These are phyloP conservation scores for Sarocladium strictum DNA, from an alignment of 2,329 filamentous ascomycete species.

Conservation along the genomic window DNA sequence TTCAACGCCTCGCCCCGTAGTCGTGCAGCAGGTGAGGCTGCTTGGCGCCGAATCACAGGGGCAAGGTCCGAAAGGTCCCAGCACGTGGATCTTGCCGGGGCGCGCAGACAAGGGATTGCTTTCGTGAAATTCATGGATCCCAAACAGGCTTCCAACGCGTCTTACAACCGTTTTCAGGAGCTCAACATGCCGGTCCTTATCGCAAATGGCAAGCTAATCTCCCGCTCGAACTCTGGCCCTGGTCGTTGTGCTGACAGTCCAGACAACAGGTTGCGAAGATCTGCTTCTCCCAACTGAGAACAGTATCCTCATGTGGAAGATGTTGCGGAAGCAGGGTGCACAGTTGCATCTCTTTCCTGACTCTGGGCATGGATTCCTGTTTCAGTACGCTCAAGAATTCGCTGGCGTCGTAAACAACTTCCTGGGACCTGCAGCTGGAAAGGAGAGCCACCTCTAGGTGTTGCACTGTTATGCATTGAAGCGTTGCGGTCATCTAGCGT, in stretches of 20 bases:
- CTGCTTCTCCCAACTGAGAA: conserved; percentile 29
- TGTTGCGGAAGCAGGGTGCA: conserved; percentile 22
- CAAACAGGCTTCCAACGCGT: conserved; percentile 24
- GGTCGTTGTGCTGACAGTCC: neutral
- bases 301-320: conserved; percentile 31
- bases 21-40: conserved; percentile 23
- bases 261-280: conserved; percentile 24
- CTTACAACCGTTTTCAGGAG: conserved; percentile 26
- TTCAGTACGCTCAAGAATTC: conserved; percentile 26
- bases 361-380: conserved; percentile 30
- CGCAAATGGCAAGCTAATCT: conserved; percentile 27
- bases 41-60: conserved; percentile 28
- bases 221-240: neutral
- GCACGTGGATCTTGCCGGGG: conserved; percentile 20
- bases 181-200: conserved; percentile 30
- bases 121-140: conserved; percentile 30
- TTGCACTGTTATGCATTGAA: conserved; percentile 1
- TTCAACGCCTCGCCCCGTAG: conserved; percentile 26
- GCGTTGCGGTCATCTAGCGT: neutral
- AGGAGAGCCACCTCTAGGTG: conserved; percentile 15
- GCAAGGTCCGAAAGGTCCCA: conserved; percentile 20
- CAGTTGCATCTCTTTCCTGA: conserved; percentile 29
- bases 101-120: conserved; percentile 25
- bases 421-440: conserved; percentile 14
- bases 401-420: conserved; percentile 26